Percentiles rank a stretch among this genome's conserved stretches.
phyloP scores from a whole-genome alignment of 2,329 filamentous ascomycete species.

The Aspergillus sp. region DNA sequence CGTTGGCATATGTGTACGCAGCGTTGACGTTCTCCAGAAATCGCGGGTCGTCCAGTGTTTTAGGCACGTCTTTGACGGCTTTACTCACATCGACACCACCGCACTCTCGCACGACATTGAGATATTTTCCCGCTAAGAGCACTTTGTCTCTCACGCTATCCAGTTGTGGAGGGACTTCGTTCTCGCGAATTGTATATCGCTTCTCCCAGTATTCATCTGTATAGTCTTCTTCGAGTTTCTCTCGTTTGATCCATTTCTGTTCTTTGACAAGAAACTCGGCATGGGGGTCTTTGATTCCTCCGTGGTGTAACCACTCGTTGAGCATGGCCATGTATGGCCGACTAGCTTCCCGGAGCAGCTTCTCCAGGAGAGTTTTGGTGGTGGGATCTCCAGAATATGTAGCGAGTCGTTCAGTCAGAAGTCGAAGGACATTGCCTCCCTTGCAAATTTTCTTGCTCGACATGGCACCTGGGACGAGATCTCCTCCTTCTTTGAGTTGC shows the following conservation, averaged over 20 bases:
- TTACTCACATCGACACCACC: slow-evolving; percentile 93
- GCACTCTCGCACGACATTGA: slow-evolving; percentile 96
- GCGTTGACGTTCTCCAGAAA: slow-evolving; percentile 96
- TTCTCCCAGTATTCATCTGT: slow-evolving; percentile 99
- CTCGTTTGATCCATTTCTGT: slow-evolving; percentile 89
- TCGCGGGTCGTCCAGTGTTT: slow-evolving; percentile 84
- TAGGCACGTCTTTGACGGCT: slow-evolving; percentile 81
- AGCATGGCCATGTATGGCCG: slow-evolving; percentile 97
- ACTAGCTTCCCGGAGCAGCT: slow-evolving; percentile 81
- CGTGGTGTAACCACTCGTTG: slow-evolving; percentile 97
- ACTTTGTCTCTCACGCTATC: slow-evolving; percentile 92
- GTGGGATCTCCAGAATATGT: slow-evolving; percentile 92
- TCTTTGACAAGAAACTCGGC: slow-evolving; percentile 93
- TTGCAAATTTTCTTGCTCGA: slow-evolving; percentile 90
- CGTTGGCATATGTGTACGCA: slow-evolving; percentile 93
- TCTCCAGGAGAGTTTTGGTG: slow-evolving; percentile 76
- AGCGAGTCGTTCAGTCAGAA: slow-evolving; percentile 80
- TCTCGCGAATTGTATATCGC: slow-evolving; percentile 88
- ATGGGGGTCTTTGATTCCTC: slow-evolving; percentile 90
- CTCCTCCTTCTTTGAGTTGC: slow-evolving; percentile 80
- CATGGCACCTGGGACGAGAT: slow-evolving; percentile 74
- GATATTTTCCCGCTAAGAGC: slow-evolving; percentile 90
- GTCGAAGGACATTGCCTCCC: slow-evolving; percentile 87
- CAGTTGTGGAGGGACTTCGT: slow-evolving; percentile 87
- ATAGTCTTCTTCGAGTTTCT: slow-evolving; percentile 90